A percentile compares a stretch with the other conserved stretches of the same genome.
phyloP scores from a whole-genome alignment of 306 rosid genomes.

The Corylus avellana region DNA sequence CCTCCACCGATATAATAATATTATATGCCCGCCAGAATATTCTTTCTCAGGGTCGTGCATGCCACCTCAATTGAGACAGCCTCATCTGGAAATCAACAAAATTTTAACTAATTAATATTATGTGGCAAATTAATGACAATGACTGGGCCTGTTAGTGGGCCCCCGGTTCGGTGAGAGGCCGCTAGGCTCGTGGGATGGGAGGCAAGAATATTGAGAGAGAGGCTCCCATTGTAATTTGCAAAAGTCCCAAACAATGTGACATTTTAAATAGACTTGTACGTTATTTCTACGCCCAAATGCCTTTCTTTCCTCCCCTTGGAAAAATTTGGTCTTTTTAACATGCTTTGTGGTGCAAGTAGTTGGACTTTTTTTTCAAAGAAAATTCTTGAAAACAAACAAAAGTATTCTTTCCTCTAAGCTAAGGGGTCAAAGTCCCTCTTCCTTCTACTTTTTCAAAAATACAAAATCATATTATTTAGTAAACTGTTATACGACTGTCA shows the following conservation, averaged over 20 bases:
- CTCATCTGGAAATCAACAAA: conserved; percentile 44
- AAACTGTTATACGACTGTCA: too few relatives aligned
- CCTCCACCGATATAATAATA: background rate
- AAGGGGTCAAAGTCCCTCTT: too few relatives aligned
- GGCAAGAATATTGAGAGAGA: conserved; percentile 15
- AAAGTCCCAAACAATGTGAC: conserved; percentile 33
- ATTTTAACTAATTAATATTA: conserved; percentile 35
- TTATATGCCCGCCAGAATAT: background rate
- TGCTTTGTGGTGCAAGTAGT: conserved; percentile 39
- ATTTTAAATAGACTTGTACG: conserved; percentile 5
- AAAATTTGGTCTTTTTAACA: conserved; percentile 31
- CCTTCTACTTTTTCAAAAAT: too few relatives aligned
- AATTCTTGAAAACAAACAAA: too few relatives aligned
- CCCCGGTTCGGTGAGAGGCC: conserved; percentile 23
- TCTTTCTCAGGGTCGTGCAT: conserved; percentile 6
- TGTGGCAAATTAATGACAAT: conserved; percentile 20
- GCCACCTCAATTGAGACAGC: conserved; percentile 48
- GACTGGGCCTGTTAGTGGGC: background rate
- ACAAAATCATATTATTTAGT: too few relatives aligned
- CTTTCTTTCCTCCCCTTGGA: conserved; percentile 14
- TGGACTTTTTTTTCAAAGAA: background rate
- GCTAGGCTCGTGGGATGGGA: conserved; percentile 34
- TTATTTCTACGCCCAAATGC: conserved; percentile 20
- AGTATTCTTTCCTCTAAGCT: too few relatives aligned
- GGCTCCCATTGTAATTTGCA: background rate